Evolutionary conservation across 208 protist genomes (phyloP).

Genomic region (Leishmania arabica): DNA sequence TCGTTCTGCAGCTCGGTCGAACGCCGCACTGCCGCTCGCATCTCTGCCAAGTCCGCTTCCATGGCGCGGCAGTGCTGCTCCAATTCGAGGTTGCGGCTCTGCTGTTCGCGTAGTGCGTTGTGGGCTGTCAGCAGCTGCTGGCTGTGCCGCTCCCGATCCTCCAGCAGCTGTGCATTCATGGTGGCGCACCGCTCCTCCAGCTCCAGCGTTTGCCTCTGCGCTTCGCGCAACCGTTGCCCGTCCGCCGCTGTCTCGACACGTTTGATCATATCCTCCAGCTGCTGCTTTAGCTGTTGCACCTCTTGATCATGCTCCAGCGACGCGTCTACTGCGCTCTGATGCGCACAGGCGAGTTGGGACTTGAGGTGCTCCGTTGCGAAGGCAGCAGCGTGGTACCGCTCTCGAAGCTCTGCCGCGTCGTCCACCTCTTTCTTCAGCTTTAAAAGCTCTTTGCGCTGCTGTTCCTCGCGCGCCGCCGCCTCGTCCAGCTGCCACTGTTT

Average conservation of each 20-base stretch:
- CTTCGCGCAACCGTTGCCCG: slow-evolving; percentile 36
- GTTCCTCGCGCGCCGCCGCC: slow-evolving; percentile 40
- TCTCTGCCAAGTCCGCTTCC: slow-evolving; percentile 59
- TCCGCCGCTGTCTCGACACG: slow-evolving; percentile 61
- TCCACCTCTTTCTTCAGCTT: slow-evolving; percentile 52
- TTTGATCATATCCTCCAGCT: slow-evolving; percentile 67
- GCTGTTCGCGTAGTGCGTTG: slow-evolving; percentile 77
- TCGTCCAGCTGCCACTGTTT: slow-evolving; percentile 42
- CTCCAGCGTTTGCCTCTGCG: slow-evolving; percentile 60
- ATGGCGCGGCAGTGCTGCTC: slow-evolving; percentile 72
- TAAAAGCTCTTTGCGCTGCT: slow-evolving; percentile 34
- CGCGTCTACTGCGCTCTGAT: slow-evolving; percentile 46
- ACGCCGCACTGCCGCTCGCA: slow-evolving; percentile 67
- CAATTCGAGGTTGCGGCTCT: slow-evolving; percentile 62
- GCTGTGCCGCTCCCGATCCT: slow-evolving; percentile 61
- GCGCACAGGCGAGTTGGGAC: slow-evolving; percentile 50
- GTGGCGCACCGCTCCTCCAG: slow-evolving; percentile 66
- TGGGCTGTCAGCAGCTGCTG: slow-evolving; percentile 74
- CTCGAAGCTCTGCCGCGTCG: slow-evolving; percentile 44
- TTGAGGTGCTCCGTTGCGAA: slow-evolving; percentile 65
- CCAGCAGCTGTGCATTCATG: slow-evolving; percentile 44
- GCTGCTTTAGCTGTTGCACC: slow-evolving; percentile 68
- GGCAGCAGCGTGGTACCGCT: slow-evolving; percentile 41
- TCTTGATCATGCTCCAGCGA: slow-evolving; percentile 66
- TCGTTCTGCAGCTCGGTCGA: slow-evolving; percentile 76